These are phyloP conservation scores for Fraxinus greggii DNA, from an alignment of 305 asterid genomes.

Conservation along the genomic window DNA sequence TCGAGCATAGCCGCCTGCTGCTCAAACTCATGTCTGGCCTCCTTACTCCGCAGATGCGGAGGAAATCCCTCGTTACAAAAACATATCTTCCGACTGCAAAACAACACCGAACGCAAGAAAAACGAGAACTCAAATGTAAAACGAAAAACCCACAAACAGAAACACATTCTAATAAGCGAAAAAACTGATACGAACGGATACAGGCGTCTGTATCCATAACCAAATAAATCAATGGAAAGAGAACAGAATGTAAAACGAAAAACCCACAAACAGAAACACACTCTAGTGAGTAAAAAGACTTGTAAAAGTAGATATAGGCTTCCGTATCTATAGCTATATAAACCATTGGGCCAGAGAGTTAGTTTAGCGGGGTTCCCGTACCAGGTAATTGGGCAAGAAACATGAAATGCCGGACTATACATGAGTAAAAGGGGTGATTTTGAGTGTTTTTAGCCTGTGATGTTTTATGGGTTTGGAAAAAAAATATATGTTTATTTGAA, in stretches of 20 bases:
- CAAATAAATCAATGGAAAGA: not conserved
- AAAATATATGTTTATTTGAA: not conserved
- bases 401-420: slow-evolving; percentile 57
- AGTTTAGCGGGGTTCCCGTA: slow-evolving; percentile 25
- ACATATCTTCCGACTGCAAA: slow-evolving; percentile 84
- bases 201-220: not conserved
- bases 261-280: slow-evolving; percentile 31
- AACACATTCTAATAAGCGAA: slow-evolving; percentile 17
- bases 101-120: not conserved
- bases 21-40: slow-evolving; percentile 55
- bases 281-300: slow-evolving; percentile 23
- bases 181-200: not conserved
- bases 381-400: slow-evolving; percentile 98
- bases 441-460: slow-evolving; percentile 12
- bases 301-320: slow-evolving; percentile 11
- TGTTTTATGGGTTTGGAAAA: slow-evolving; percentile 18
- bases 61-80: slow-evolving; percentile 78
- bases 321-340: not conserved
- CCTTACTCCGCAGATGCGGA: slow-evolving; percentile 49
- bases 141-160: slow-evolving; percentile 23
- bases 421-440: slow-evolving; percentile 17
- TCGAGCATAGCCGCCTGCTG: slow-evolving; percentile 63
- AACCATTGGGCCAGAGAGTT: slow-evolving; percentile 16
- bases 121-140: slow-evolving; percentile 15
- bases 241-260: not conserved